A percentile compares a stretch with the other conserved stretches of the same genome.
These are phyloP conservation scores for Ceratocystiopsis sp. DNA, from an alignment of 2,329 filamentous ascomycete species.

Conservation along the genomic window DNA sequence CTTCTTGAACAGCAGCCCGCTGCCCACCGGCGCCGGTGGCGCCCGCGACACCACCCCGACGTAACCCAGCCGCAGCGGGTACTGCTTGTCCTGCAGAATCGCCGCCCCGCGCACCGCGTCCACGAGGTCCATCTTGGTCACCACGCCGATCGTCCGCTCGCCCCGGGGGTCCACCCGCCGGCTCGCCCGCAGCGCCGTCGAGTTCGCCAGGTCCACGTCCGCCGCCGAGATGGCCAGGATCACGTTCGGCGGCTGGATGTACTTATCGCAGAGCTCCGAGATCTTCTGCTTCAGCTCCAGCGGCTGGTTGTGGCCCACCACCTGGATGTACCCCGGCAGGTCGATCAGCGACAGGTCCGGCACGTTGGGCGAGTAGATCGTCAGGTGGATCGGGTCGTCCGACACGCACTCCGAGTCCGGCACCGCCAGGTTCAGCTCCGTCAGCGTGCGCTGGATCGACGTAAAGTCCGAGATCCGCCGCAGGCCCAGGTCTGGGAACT, in stretches of 20 bases:
- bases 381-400: slow-evolving; percentile 90
- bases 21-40: slow-evolving; percentile 33
- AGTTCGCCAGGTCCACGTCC: slow-evolving; percentile 94
- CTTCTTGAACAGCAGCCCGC: slow-evolving; percentile 58
- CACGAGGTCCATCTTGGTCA: slow-evolving; percentile 98
- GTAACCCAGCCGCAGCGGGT: slow-evolving; percentile 86
- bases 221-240: slow-evolving; percentile 95
- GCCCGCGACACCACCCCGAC: slow-evolving; percentile 85
- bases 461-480: slow-evolving; percentile 84
- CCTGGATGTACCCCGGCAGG: slow-evolving; percentile 92
- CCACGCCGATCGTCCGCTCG: slow-evolving; percentile 93
- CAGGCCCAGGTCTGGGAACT: slow-evolving; percentile 83
- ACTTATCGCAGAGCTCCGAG: slow-evolving; percentile 90
- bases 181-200: slow-evolving; percentile 76
- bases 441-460: slow-evolving; percentile 82
- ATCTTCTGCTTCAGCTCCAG: slow-evolving; percentile 90
- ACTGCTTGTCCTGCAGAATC: slow-evolving; percentile 78
- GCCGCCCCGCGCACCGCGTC: slow-evolving; percentile 61
- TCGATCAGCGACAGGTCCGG: slow-evolving; percentile 93
- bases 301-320: slow-evolving; percentile 80
- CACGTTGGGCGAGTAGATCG: slow-evolving; percentile 88
- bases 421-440: slow-evolving; percentile 86
- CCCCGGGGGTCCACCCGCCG: slow-evolving; percentile 84
- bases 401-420: slow-evolving; percentile 83
- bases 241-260: slow-evolving; percentile 89